A percentile compares a stretch with the other conserved stretches of the same genome.
These are phyloP conservation scores for Daedaleopsis nitida DNA, from an alignment of 768 basidiomycete genomes.

Conservation along the genomic window DNA sequence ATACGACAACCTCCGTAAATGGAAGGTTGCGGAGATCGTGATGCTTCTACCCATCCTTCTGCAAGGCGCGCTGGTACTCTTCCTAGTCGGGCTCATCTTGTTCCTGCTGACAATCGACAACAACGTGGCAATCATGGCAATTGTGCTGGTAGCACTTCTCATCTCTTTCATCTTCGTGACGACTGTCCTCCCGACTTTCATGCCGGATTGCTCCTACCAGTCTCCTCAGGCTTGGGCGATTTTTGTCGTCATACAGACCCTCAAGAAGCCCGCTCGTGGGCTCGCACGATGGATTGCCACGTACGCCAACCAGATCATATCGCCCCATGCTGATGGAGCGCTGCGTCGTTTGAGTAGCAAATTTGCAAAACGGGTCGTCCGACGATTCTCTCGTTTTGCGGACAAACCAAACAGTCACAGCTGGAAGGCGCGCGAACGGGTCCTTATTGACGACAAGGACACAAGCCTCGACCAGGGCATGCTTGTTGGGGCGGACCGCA, in stretches of 20 bases:
- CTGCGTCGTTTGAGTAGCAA: slow-evolving; percentile 4
- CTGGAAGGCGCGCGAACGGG: slow-evolving; percentile 15
- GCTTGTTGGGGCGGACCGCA: slow-evolving; percentile 14
- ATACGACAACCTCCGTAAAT: slow-evolving; percentile 14
- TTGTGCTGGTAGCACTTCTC: slow-evolving; percentile 11
- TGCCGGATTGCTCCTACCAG: slow-evolving; percentile 22
- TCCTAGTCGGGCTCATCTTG: slow-evolving; percentile 24
- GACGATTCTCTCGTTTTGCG: slow-evolving; percentile 7
- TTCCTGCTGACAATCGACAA: slow-evolving; percentile 21
- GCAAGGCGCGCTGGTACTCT: slow-evolving; percentile 22
- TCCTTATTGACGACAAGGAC: slow-evolving; percentile 9
- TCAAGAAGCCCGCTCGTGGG: slow-evolving; percentile 9
- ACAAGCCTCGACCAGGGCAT: slow-evolving; percentile 14
- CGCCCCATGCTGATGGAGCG: slow-evolving; percentile 4
- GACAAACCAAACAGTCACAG: slow-evolving; percentile 17
- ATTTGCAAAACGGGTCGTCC: slow-evolving; percentile 6
- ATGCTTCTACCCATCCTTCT: slow-evolving; percentile 24
- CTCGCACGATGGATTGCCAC: slow-evolving; percentile 4
- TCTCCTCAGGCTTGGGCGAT: slow-evolving; percentile 24
- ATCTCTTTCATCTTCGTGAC: slow-evolving; percentile 22
- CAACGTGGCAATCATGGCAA: slow-evolving; percentile 8
- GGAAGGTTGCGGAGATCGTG: slow-evolving; percentile 28
- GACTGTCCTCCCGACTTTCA: slow-evolving; percentile 20
- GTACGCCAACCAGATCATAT: neutral
- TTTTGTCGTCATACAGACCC: slow-evolving; percentile 15